These are phyloP conservation scores for Raffaelea albimanens DNA, from an alignment of 2,329 filamentous ascomycete species.

Conservation along the genomic window DNA sequence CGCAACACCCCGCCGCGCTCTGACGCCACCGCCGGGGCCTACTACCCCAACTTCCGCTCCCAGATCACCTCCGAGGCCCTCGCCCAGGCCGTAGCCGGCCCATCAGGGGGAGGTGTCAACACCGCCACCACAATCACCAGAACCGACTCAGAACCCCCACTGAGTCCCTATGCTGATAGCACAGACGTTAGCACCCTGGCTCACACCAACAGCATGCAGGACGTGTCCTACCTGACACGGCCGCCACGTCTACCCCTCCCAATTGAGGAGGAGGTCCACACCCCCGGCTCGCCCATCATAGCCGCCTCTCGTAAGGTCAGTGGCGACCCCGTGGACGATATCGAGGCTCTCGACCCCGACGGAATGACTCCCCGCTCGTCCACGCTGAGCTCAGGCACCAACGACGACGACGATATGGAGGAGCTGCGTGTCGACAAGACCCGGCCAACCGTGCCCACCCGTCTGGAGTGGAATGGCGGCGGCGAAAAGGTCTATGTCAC, in stretches of 20 bases:
- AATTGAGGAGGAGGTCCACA: constrained; percentile 84
- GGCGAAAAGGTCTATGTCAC: constrained; percentile 94
- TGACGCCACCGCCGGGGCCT: constrained; percentile 47
- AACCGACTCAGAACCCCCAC: constrained; percentile 18
- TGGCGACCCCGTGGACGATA: constrained; percentile 40
- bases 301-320: constrained; percentile 49
- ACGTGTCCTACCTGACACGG: constrained; percentile 55
- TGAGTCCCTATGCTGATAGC: constrained; percentile 22
- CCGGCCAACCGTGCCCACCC: constrained; percentile 70
- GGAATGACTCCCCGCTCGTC: constrained; percentile 46
- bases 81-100: neutral
- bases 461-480: constrained; percentile 73
- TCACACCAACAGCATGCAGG: constrained; percentile 49
- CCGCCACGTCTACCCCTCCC: constrained; percentile 85
- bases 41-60: constrained; percentile 28
- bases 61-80: constrained; percentile 8
- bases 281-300: constrained; percentile 82
- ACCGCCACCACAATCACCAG: constrained; percentile 3
- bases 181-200: constrained; percentile 34
- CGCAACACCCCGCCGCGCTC: constrained; percentile 8
- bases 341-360: constrained; percentile 44
- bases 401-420: constrained; percentile 56
- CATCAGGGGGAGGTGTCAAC: constrained; percentile 14
- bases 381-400: constrained; percentile 49
- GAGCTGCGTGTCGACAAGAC: constrained; percentile 65